Evolutionary conservation across 495 filamentous ascomycete species (phyloP).

Genomic region (Thozetella sp.): DNA sequence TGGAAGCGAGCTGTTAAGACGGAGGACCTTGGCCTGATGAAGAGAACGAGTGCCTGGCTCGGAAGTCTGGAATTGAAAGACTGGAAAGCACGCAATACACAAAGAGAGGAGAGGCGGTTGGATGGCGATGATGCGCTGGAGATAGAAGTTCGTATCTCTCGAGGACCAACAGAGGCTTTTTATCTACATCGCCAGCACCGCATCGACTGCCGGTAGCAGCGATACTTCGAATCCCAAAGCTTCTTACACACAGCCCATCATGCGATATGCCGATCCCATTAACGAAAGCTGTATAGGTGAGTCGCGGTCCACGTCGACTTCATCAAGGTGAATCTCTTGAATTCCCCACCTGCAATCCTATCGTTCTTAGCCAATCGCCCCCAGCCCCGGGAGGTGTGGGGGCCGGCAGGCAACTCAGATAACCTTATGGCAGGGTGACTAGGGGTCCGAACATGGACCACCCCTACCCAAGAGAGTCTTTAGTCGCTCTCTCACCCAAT

Average conservation of each 20-base stretch:
- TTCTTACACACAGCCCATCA: not conserved
- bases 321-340: not conserved
- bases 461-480: no score
- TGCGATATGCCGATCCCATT: not conserved
- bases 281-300: not conserved
- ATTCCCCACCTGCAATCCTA: not conserved
- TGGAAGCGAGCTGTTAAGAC: not conserved
- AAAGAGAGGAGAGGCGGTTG: not conserved
- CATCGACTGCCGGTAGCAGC: not conserved
- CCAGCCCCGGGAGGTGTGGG: not conserved
- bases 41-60: not conserved
- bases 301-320: not conserved
- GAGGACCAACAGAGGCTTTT: not conserved
- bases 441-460: no score
- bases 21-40: not conserved
- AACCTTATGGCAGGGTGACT: no score
- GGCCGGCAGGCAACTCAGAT: not conserved
- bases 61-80: not conserved
- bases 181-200: not conserved
- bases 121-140: not conserved
- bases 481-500: no score
- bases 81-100: not conserved
- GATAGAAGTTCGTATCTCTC: not conserved
- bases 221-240: not conserved
- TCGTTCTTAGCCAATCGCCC: no score